A percentile compares a stretch with the other conserved stretches of the same genome.
phyloP scores from a whole-genome alignment of 2,329 filamentous ascomycete species.

The Epichloe uncinata region DNA sequence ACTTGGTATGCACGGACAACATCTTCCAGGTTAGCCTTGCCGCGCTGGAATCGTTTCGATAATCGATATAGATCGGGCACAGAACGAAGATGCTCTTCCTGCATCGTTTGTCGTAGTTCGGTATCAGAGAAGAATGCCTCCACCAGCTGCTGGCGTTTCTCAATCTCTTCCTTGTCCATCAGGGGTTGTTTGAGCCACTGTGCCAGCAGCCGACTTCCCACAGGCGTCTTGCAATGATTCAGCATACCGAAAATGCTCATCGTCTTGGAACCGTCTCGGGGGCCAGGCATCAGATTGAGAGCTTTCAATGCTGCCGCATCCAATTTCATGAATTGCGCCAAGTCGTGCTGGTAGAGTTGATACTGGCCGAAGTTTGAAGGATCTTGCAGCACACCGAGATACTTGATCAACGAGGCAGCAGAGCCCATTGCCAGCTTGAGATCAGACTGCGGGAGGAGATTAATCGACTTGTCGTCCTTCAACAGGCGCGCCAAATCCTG shows the following conservation, averaged over 20 bases:
- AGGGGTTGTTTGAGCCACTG: constrained; percentile 98
- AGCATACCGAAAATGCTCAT: constrained; percentile 93
- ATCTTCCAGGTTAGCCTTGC: constrained; percentile 83
- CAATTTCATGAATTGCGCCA: constrained; percentile 96
- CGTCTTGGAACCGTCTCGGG: constrained; percentile 80
- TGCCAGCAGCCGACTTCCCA: constrained; percentile 76
- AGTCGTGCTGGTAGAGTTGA: constrained; percentile 90
- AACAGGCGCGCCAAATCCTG: constrained; percentile 81
- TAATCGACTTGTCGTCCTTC: constrained; percentile 69
- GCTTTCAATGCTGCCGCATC: constrained; percentile 90
- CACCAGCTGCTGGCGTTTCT: constrained; percentile 83
- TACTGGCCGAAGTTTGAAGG: constrained; percentile 94
- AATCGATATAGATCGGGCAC: constrained; percentile 91
- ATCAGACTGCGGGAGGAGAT: constrained; percentile 75
- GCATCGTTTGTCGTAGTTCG: constrained; percentile 85
- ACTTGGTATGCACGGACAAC: constrained; percentile 94
- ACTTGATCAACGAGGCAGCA: constrained; percentile 86
- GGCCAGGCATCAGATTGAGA: constrained; percentile 92
- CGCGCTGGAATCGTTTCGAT: constrained; percentile 87
- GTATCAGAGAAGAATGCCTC: constrained; percentile 92
- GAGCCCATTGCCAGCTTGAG: constrained; percentile 94
- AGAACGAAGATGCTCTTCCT: constrained; percentile 85
- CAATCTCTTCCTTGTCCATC: constrained; percentile 82
- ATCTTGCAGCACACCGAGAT: constrained; percentile 81
- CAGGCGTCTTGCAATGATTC: constrained; percentile 95